These are phyloP conservation scores for Delphinella strobiligena DNA, from an alignment of 2,329 filamentous ascomycete species.

Conservation along the genomic window DNA sequence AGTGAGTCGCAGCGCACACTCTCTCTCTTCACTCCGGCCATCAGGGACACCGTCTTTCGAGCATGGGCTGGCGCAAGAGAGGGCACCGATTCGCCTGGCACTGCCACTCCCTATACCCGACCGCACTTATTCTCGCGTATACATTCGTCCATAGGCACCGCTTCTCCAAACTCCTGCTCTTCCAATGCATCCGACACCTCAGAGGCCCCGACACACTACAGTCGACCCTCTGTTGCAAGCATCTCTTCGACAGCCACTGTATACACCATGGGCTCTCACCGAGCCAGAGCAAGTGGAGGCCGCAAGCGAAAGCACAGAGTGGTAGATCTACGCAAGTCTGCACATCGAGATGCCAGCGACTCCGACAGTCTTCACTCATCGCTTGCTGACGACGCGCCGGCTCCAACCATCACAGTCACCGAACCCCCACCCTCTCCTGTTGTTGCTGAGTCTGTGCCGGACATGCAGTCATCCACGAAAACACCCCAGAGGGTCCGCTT, in stretches of 20 bases:
- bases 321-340: conserved; percentile 61
- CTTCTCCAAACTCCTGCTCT: conserved; percentile 24
- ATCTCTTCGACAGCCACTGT: conserved; percentile 40
- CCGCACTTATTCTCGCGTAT: conserved; percentile 33
- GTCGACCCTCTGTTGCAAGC: conserved; percentile 54
- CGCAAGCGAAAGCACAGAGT: conserved; percentile 76
- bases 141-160: conserved; percentile 45
- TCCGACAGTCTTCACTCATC: conserved; percentile 40
- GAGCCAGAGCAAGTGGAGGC: conserved; percentile 47
- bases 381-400: conserved; percentile 25
- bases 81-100: conserved; percentile 44
- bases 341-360: conserved; percentile 25
- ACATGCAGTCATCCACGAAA: conserved; percentile 37
- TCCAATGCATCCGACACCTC: conserved; percentile 47
- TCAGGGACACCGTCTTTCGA: conserved; percentile 79
- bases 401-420: conserved; percentile 44
- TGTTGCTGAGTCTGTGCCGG: conserved; percentile 18
- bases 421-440: conserved; percentile 31
- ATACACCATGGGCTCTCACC: conserved; percentile 46
- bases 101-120: conserved; percentile 28
- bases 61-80: conserved; percentile 80
- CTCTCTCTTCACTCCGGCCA: conserved; percentile 83
- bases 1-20: conserved; percentile 83
- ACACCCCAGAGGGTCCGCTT: conserved; percentile 27
- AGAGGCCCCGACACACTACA: conserved; percentile 54